Evolutionary conservation across 495 filamentous ascomycete genomes (phyloP).

Genomic region (Achaetomiella virescens): DNA sequence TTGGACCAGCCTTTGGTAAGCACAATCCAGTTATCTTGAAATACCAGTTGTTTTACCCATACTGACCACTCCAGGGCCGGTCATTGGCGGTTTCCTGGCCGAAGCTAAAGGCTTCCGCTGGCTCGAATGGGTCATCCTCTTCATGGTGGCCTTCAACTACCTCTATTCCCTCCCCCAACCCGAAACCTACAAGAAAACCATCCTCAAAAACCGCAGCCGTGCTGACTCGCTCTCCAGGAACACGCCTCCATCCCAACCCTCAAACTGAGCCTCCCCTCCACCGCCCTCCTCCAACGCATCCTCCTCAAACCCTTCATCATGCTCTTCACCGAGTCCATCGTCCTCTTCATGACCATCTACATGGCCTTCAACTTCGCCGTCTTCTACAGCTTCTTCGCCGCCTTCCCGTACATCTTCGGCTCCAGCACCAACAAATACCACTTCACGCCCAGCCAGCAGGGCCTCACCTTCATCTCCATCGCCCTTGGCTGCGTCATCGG

Average conservation of each 20-base stretch:
- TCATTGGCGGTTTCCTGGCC: conserved; percentile 55
- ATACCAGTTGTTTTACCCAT: neutral
- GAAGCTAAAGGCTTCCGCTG: conserved; percentile 54
- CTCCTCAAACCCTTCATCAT: conserved; percentile 52
- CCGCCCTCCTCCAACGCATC: conserved; percentile 17
- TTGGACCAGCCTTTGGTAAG: conserved; percentile 7
- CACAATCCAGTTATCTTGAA: neutral
- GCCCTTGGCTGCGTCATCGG: conserved; percentile 48
- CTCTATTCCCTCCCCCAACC: neutral
- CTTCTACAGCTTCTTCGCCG: conserved; percentile 61
- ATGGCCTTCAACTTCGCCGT: conserved; percentile 56
- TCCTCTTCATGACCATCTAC: conserved; percentile 55
- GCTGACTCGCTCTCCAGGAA: neutral
- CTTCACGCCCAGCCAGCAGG: conserved; percentile 31
- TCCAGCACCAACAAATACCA: conserved; percentile 33
- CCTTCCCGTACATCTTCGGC: conserved; percentile 51
- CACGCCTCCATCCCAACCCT: neutral
- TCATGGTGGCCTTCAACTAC: conserved; percentile 8
- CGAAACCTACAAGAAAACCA: conserved; percentile 18
- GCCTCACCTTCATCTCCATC: neutral
- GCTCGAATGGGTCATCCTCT: conserved; percentile 38
- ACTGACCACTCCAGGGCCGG: conserved; percentile 31
- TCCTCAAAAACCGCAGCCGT: conserved; percentile 6
- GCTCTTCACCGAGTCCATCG: conserved; percentile 63
- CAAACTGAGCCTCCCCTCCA: conserved; percentile 13